Percentiles rank a stretch among this genome's conserved stretches.
phyloP scores from a whole-genome alignment of 1,139 yeast species.

The Blastobotrys niveus region DNA sequence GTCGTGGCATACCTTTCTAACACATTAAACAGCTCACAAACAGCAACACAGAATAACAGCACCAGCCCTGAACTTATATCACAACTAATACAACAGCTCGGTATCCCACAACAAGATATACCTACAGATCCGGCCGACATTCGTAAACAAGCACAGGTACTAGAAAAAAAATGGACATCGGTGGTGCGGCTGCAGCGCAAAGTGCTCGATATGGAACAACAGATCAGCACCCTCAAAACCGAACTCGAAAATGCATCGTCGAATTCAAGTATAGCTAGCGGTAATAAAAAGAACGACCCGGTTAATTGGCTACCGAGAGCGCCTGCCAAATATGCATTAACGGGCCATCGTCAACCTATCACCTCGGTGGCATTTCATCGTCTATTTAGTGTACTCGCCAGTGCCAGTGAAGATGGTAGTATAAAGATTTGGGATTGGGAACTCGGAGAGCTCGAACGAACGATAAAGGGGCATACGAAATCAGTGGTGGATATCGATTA shows the following conservation, averaged over 20 bases:
- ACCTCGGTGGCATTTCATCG: constrained; percentile 72
- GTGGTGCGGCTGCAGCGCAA: constrained; percentile 73
- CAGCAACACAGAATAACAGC: neutral
- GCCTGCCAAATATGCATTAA: constrained; percentile 43
- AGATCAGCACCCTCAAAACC: constrained; percentile 40
- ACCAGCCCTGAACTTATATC: neutral
- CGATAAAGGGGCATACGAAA: constrained; percentile 73
- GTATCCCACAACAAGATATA: neutral
- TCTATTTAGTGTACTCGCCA: constrained; percentile 53
- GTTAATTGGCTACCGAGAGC: constrained; percentile 64
- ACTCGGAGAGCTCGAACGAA: constrained; percentile 59
- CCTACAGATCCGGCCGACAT: constrained; percentile 9
- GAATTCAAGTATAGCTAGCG: constrained; percentile 4
- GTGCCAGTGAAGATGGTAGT: constrained; percentile 71
- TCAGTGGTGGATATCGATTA: constrained; percentile 59
- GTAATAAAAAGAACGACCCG: constrained; percentile 31
- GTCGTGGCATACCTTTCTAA: constrained; percentile 30
- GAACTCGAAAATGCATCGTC: constrained; percentile 38
- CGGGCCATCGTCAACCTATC: constrained; percentile 56
- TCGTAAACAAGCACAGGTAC: constrained; percentile 30
- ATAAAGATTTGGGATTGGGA: constrained; percentile 73
- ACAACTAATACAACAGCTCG: neutral
- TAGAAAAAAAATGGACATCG: constrained; percentile 87
- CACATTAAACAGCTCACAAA: too few relatives aligned
- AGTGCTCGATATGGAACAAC: constrained; percentile 51